Evolutionary conservation across 768 basidiomycete species (phyloP), one percentile per base, ranked within the genome.

Genomic region (Phanerochaete sordida): DNA sequence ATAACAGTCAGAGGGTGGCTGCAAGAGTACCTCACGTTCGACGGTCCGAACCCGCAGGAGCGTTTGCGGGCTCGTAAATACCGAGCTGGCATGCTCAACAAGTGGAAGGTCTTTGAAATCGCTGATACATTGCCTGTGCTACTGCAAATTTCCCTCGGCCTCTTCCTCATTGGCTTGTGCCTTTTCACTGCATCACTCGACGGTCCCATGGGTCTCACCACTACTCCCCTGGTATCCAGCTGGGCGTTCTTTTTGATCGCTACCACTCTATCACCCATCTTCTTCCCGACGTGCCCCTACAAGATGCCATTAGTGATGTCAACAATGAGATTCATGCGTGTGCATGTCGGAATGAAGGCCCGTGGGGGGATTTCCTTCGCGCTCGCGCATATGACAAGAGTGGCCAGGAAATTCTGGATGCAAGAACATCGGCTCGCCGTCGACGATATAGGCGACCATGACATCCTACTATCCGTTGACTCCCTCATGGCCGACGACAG

Each of bases 251-350:
- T 56, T 39, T 56, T 56, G 7, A 19, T 56, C 16, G 23, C 39
- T 3, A 46, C 39, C 7, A 35, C 58, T 12, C n/a, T 54, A 7
- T 51, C 58, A 11, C 58, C 58, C 4, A 4, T 35, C 3, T 47
- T 60, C 15, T 46, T 37, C 7, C 39, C 58, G 5, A 35, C 51
- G n/a, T 60, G 58, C 33, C 51, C 58, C 2, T 60, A 54, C 58
- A 60, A 60, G 43, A 54, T 30, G 7, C 51, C 58, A 15, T 24
- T 53, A 1, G 28, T 60, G 2, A 44, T 46, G n/a, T n/a, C n/a
- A n/a, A n/a, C n/a, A n/a, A n/a, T n/a, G n/a, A n/a, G n/a, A n/a
- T n/a, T n/a, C n/a, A n/a, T n/a, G n/a, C n/a, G n/a, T n/a, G n/a
- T n/a, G n/a, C n/a, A n/a, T n/a, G n/a, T n/a, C n/a, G n/a, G n/a